Conservation (phyloP, 2,329 filamentous ascomycete species). For the Ploettnerulaceae sp. region DNA sequence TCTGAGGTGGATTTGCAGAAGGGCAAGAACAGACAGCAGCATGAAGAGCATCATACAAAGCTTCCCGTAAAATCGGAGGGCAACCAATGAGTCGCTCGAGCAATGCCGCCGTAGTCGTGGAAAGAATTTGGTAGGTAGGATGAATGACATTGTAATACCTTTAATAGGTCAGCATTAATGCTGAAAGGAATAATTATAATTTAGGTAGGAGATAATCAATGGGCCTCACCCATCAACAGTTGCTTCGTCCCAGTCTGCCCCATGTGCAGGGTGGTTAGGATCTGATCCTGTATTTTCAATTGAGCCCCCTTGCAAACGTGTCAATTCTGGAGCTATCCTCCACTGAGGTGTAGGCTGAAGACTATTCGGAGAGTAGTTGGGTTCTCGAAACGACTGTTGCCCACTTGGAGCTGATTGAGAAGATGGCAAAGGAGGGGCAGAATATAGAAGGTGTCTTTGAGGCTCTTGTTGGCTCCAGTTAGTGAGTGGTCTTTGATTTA, state of each 20-base stretch:
- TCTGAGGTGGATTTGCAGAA: slow-evolving; percentile 29
- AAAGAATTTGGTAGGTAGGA: slow-evolving; percentile 61
- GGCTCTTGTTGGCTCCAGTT: slow-evolving; percentile 26
- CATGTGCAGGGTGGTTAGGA: slow-evolving; percentile 26
- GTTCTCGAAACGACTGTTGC: slow-evolving; percentile 24
- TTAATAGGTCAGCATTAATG: slow-evolving; percentile 21
- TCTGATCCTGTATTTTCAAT: slow-evolving; percentile 27
- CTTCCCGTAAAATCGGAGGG: slow-evolving; percentile 52
- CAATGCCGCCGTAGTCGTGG: slow-evolving; percentile 51
- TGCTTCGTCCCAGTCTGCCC: slow-evolving; percentile 42
- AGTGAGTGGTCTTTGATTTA: slow-evolving; percentile 28
- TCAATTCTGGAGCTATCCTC: slow-evolving; percentile 30
- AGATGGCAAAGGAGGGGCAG: slow-evolving; percentile 14
- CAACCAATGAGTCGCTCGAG: slow-evolving; percentile 53
- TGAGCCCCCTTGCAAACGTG: slow-evolving; percentile 25
- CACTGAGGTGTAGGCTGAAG: slow-evolving; percentile 30
- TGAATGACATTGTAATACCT: slow-evolving; percentile 63
- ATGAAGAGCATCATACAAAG: slow-evolving; percentile 59
- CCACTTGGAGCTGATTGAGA: slow-evolving; percentile 16
- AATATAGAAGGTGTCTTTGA: slow-evolving; percentile 21
- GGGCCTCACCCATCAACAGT: slow-evolving; percentile 38
- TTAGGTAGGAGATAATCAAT: too few relatives aligned
- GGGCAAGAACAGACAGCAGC: slow-evolving; percentile 53
- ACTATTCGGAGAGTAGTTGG: slow-evolving; percentile 32
- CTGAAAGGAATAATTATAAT: background rate